Evolutionary conservation across 116 monocot species (phyloP), one percentile per base, ranked within the genome.

Genomic region (Trichopus zeylanicus): DNA sequence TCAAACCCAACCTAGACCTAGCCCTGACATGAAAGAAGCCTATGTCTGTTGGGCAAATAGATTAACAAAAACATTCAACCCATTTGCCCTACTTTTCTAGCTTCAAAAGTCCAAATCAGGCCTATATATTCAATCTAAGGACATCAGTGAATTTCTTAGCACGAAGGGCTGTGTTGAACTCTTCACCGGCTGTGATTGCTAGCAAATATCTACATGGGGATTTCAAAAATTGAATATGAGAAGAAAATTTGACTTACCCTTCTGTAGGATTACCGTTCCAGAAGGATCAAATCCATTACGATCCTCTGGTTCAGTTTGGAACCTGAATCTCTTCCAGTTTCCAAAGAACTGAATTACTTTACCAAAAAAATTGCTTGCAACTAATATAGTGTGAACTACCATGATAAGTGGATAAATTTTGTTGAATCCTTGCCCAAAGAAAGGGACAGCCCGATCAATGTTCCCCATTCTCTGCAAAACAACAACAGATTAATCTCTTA

Each of bases 401-500:
- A 97, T 97, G 75, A 97, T 95, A 67, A 95, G 84, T 23, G 95
- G 95, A 60, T 90, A 95, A 55, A 90, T 95, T 78, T 77, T 89
- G 70, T 95, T 95, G 58, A 95, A 90, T 4, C 81, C 77, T 64
- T 79, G 68, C 15, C 95, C 95, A 68, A 95, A 95, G 76, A 95
- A 95, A 39, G 90, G 95, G 26, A 95, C 97, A 21, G 87, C 91
- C 52, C 84, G 82, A 75, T 97, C 97, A 62, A 97, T 97, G 56
- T 91, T 91, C 19, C 97, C 91, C 97, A 97, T 95, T 67, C 87
- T 86, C 95, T 95, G 84, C 58, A 75, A 20, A 55, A 56, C 3
- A 9, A 42, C n/a, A 42, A 42, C 12, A 42, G 12, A n/a, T n/a
- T n/a, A n/a, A n/a, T n/a, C n/a, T n/a, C n/a, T n/a, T n/a, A n/a